Conservation (phyloP, 2,329 filamentous ascomycete species). For the Metarhizium humberi region DNA sequence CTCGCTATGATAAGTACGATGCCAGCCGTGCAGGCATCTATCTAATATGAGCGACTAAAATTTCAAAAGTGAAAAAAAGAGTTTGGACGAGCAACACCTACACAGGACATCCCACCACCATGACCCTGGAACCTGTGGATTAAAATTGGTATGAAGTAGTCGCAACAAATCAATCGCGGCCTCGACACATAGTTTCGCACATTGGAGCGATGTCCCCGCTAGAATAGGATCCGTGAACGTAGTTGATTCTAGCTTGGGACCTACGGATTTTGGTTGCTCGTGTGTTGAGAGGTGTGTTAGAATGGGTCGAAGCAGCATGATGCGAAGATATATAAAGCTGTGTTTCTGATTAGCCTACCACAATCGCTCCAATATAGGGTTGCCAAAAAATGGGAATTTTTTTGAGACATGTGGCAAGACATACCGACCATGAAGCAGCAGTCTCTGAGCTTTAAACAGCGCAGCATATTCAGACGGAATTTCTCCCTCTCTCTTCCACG, state of each 20-base stretch:
- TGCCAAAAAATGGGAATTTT: too few species aligned
- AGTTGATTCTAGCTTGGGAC: conserved; percentile 1
- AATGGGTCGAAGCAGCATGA: conserved; percentile 10
- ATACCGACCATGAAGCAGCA: conserved; percentile 3
- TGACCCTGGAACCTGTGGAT: conserved; percentile 16
- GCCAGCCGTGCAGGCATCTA: conserved; percentile 11
- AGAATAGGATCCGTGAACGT: background rate
- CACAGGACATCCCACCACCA: conserved; percentile 32
- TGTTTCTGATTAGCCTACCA: background rate
- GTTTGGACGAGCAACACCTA: conserved; percentile 11
- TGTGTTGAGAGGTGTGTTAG: conserved; percentile 15
- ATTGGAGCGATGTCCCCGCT: conserved; percentile 11
- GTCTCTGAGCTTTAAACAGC: background rate
- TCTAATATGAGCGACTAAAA: background rate
- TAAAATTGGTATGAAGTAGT: conserved; percentile 19
- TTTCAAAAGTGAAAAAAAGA: background rate
- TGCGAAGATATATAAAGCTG: conserved; percentile 6
- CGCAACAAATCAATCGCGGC: conserved; percentile 21
- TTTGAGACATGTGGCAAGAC: background rate
- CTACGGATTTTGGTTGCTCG: background rate
- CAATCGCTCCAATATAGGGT: too few species aligned
- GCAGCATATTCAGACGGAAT: background rate
- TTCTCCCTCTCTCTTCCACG: background rate
- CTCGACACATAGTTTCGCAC: conserved; percentile 20
- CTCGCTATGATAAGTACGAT: conserved; percentile 12